Base-by-base conservation (phyloP, 148 eudicot genomes). In the Polygonum aviculare region DNA sequence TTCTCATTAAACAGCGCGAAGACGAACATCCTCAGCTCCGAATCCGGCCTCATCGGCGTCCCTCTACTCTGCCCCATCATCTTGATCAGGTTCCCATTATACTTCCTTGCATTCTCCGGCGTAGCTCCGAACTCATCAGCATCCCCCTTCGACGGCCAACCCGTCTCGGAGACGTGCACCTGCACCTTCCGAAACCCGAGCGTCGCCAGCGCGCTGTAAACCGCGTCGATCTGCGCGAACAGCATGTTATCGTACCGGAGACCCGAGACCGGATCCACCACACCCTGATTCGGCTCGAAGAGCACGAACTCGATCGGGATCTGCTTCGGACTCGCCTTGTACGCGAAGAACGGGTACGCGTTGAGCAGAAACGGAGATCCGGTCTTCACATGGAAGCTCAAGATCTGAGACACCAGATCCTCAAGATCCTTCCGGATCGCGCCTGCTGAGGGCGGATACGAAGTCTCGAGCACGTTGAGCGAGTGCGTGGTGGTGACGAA, bases 91-190 rank as follows among this genome's bases (percentile, higher is more conserved):
- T 94, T 94, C 6, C 84, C 88, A 22, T 94, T 94, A 31, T 94
- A 94, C 86, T 85, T 94, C 84, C 80, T 89, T 14, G 98, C 98
- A 57, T 94, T 92, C 10, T 94, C 98, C 18, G 83, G 84, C 2
- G 88, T 82, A 0, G 98, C 98, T 1, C 98, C 98, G 0, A 84
- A 78, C 77, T 94, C 98, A 40, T 94, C 91, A 3, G 72, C 78
- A 65, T 94, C 97, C 1, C 97, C 98, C 60, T 88, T 93, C 1
- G 98, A 92, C 21, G 98, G 98, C 98, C 98, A 94, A 11, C 98
- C 98, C 0, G 98, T 91, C 79, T 94, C 97, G 3, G 98, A 94
- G 15, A 94, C 84, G 80, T 90, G 90, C 2, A 94, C 85, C 2
- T 82, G 71, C 7, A 90, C 83, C 16, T 78, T 88, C 77, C 82